Percentiles rank a stretch among this genome's conserved stretches.
These are phyloP conservation scores for Cryphonectria parasitica DNA, from an alignment of 2,329 filamentous ascomycete species.

Conservation along the genomic window DNA sequence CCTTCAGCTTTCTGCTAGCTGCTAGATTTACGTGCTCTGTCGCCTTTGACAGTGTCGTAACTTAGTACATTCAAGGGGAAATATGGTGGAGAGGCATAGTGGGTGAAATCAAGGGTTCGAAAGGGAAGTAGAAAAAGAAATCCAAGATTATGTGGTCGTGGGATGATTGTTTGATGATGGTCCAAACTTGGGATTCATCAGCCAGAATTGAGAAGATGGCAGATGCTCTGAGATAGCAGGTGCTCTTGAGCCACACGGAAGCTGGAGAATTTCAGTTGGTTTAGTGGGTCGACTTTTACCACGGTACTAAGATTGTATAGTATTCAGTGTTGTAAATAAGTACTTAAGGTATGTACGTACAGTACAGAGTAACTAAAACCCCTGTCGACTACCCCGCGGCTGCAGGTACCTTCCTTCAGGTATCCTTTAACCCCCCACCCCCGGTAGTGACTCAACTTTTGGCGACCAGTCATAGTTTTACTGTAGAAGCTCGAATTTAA, in stretches of 20 bases:
- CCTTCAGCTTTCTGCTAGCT: neutral
- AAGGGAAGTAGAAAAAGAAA: neutral
- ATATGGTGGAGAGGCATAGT: neutral
- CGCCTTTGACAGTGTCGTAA: neutral
- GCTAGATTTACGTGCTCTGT: neutral
- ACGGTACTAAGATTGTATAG: neutral
- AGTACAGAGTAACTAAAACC: neutral
- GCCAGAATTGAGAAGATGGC: neutral
- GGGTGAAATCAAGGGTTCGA: no score
- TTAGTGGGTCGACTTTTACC: neutral
- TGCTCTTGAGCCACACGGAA: constrained; percentile 3
- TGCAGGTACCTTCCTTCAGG: constrained; percentile 2
- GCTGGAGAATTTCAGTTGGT: neutral
- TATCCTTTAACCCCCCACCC: constrained; percentile 1
- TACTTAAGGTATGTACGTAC: neutral
- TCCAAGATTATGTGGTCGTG: neutral
- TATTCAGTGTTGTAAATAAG: no score
- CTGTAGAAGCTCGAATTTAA: neutral
- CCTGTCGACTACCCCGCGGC: constrained; percentile 14
- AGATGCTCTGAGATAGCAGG: neutral
- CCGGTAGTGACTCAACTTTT: constrained; percentile 19
- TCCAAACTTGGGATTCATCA: neutral
- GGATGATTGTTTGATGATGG: neutral
- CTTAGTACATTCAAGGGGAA: neutral
- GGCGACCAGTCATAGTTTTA: neutral